Base-by-base conservation (phyloP, 495 filamentous ascomycete species). In the Aspergillus incahuasiensis region DNA sequence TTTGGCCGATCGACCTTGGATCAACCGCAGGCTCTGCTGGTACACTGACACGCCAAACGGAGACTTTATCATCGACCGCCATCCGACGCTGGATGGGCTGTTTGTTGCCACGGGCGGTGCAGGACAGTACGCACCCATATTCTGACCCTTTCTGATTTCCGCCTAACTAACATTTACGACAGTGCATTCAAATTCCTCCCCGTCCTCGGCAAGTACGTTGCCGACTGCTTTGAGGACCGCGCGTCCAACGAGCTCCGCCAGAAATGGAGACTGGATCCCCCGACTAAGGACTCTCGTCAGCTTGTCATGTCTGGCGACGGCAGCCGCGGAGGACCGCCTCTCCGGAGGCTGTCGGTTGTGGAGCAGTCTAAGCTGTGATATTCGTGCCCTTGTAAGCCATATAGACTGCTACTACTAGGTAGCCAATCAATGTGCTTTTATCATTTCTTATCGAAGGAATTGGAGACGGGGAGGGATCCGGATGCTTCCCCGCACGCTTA, bases 61-160 rank as follows among this genome's bases (percentile, higher is more conserved):
- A 0, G 86, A 92, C 63, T 95, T 89, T 69, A 68, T 95, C 24
- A 76, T 92, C 52, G 80, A 84, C 49, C 88, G 86, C 57, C 87
- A 91, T 57, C 88, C 88, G 0, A 65, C 69, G 2, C 80, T 80
- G 57, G 60, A 76, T 45, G 80, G 81, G 3, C 66, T 94, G 28
- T 90, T 94, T 63, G 62, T 95, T 9, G 84, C 87, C 0, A 90
- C 86, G 0, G 90, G 90, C 1, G 90, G 86, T 1, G 86, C 82
- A 55, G 90, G 90, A 15, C 90, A 94, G 68, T 73, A 65, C 63
- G 70, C 65, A n/a, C n/a, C 6, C 12, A 6, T 35, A 11, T 11
- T 15, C 8, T 15, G 13, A 6, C 4, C 13, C 19, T 20, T 24
- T n/a, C 16, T 16, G 1, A 15, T 18, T n/a, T 9, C 5, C 39